Percentiles rank a stretch among this genome's conserved stretches.
Conservation (phyloP, 352 stramenopile genomes). For the Pythium sukuiense region DNA sequence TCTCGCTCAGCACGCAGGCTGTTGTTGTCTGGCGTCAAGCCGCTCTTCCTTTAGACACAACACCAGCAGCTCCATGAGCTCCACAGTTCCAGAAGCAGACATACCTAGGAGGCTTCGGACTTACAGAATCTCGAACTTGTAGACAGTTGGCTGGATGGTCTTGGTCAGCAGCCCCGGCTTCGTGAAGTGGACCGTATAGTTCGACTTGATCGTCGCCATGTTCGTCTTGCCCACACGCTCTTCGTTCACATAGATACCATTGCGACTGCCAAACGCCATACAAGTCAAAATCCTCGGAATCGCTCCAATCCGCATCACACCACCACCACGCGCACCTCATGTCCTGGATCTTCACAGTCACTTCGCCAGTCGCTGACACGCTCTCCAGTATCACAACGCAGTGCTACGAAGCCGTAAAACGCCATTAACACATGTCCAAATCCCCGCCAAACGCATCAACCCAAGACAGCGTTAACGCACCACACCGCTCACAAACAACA, state of each 20-base stretch:
- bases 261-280: slow-evolving; percentile 38
- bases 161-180: slow-evolving; percentile 44
- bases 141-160: slow-evolving; percentile 46
- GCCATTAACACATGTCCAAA: not conserved
- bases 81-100: not conserved
- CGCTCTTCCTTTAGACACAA: slow-evolving; percentile 6
- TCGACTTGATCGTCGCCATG: slow-evolving; percentile 32
- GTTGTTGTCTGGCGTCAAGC: slow-evolving; percentile 24
- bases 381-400: slow-evolving; percentile 50
- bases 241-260: slow-evolving; percentile 74
- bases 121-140: slow-evolving; percentile 70
- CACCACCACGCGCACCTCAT: slow-evolving; percentile 42
- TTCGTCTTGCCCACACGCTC: slow-evolving; percentile 47
- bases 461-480: slow-evolving; percentile 32
- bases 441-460: not conserved
- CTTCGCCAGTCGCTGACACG: slow-evolving; percentile 25
- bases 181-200: slow-evolving; percentile 71
- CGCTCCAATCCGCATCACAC: not conserved
- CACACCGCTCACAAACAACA: slow-evolving; percentile 65
- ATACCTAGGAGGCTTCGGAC: slow-evolving; percentile 11
- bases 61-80: not conserved
- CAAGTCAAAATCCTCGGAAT: not conserved
- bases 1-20: slow-evolving; percentile 13
- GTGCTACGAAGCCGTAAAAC: slow-evolving; percentile 36
- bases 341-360: slow-evolving; percentile 47